Conservation (phyloP, 768 basidiomycete species). For the Postia placenta region DNA sequence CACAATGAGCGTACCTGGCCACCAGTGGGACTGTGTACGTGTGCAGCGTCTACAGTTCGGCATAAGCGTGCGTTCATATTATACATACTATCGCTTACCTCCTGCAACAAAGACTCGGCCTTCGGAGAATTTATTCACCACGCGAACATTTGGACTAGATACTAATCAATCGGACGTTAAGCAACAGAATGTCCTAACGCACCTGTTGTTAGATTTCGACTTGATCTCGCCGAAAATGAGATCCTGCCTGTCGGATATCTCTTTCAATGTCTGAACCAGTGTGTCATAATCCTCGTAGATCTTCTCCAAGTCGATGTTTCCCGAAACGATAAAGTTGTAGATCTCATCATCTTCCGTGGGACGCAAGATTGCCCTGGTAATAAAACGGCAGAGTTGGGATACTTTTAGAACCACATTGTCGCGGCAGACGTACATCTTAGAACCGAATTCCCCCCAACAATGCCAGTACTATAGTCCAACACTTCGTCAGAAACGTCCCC, state of each 20-base stretch:
- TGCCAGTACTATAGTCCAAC: constrained; percentile 5
- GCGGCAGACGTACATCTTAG: neutral
- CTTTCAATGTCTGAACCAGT: neutral
- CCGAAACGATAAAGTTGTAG: neutral
- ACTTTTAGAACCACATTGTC: neutral
- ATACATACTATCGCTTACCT: constrained; percentile 24
- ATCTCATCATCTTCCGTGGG: constrained; percentile 2
- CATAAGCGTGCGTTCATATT: neutral
- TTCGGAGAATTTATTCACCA: constrained; percentile 35
- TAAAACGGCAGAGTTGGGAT: neutral
- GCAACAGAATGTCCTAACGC: neutral
- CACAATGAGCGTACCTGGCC: constrained; percentile 14
- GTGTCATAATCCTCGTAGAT: constrained; percentile 1
- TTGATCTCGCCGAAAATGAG: neutral
- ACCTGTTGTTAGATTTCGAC: constrained; percentile 2
- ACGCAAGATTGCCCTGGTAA: constrained; percentile 1
- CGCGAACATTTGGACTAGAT: constrained; percentile 39
- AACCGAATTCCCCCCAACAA: neutral
- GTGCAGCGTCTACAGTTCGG: constrained; percentile 37
- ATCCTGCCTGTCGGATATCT: neutral
- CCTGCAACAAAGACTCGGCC: constrained; percentile 41
- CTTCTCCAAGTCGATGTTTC: neutral
- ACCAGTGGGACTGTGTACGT: constrained; percentile 39
- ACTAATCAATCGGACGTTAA: neutral
- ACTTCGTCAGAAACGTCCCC: constrained; percentile 5